Percentiles rank a stretch among this genome's conserved stretches.
phyloP scores from a whole-genome alignment of 2,329 filamentous ascomycete genomes.

The Clarireedia homoeocarpa region DNA sequence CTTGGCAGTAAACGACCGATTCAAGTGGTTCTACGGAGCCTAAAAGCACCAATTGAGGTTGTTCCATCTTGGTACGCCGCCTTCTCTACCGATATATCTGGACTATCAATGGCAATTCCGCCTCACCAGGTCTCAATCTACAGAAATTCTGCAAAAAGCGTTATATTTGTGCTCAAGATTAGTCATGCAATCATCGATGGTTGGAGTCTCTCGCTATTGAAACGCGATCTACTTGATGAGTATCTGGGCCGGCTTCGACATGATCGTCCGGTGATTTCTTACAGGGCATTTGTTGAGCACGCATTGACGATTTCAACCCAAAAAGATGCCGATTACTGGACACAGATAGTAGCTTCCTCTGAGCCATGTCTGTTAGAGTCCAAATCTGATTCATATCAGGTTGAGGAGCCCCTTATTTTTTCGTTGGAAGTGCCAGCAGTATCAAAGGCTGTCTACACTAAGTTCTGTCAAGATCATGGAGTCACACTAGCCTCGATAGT shows the following conservation, averaged over 20 bases:
- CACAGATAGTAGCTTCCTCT: not conserved
- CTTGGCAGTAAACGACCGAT: not conserved
- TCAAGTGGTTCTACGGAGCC: not conserved
- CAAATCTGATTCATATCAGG: not conserved
- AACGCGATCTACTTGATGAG: conserved; percentile 33
- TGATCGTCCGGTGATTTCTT: not conserved
- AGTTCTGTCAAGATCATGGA: conserved; percentile 32
- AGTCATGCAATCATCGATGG: conserved; percentile 14
- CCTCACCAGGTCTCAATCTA: not conserved
- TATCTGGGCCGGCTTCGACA: conserved; percentile 30
- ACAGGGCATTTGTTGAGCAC: not conserved
- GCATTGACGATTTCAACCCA: not conserved
- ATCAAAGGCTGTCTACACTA: not conserved
- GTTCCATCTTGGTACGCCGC: not conserved
- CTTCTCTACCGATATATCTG: not conserved
- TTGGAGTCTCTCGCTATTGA: conserved; percentile 37
- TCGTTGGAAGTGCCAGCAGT: not conserved
- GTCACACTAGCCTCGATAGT: conserved; percentile 12
- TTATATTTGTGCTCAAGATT: conserved; percentile 4
- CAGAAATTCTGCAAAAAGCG: not conserved
- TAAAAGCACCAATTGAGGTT: not conserved
- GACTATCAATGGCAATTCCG: not conserved
- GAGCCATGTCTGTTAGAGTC: not conserved
- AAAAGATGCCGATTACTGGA: not conserved
- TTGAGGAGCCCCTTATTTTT: not conserved